Evolutionary conservation across 768 basidiomycete genomes (phyloP), one percentile per base, ranked within the genome.

Genomic region (Boletus tomentosulus): DNA sequence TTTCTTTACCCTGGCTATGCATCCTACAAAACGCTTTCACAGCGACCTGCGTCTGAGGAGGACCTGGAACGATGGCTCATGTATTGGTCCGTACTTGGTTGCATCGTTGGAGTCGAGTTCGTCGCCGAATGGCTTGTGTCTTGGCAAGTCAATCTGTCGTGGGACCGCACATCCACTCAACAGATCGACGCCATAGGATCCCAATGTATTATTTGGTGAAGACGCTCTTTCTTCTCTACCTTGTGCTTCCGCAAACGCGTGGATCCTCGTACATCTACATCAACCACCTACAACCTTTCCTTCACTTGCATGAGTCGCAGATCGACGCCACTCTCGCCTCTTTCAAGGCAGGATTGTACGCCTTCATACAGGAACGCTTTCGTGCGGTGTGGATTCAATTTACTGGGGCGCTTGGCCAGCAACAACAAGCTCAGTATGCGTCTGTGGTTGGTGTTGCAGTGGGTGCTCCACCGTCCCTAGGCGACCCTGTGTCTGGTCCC

Each of bases 1-100:
- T 95, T 92, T 71, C 79, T 95, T 38, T 96, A 98, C 69, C 94
- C 94, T 0, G 89, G 88, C 24, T 98, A 98, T 73, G 90, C 92
- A 30, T 94, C 92, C n/a, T 98, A 95, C 76, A 98, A 98, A 76
- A 85, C 90, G 0, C 81, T 98, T 31, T 87, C 88, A 35, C 84
- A 88, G 61, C 79, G 91, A n/a, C 90, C 90, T 19, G 89, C 89
- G 2, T 86, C 86, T 1, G 89, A 92, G 62, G 81, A 78, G 48
- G 91, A 92, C 43, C 76, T 95, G 9, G 95, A 97, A 67, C 77
- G 92, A 71, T 97, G 95, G 93, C 78, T 98, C 50, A 95, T 93
- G 90, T 98, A 97, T 63, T 98, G 95, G 94, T 85, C 85, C n/a
- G 88, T 90, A 0, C 78, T 91, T 3, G 88, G 89, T 2, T 88